phyloP scores from a whole-genome alignment of 148 eudicot genomes.

The Chenopodium formosanum region DNA sequence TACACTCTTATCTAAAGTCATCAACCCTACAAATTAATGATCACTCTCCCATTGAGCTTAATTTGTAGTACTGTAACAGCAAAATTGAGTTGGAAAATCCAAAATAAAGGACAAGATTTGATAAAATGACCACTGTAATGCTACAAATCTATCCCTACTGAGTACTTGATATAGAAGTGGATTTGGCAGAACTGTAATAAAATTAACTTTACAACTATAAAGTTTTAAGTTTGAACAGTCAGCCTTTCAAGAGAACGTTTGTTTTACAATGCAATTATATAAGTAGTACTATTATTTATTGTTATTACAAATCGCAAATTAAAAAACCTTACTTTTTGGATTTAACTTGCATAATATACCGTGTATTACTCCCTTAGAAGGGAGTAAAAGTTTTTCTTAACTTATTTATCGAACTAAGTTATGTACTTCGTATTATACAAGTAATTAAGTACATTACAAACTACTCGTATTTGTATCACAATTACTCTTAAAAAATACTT shows the following conservation, averaged over 20 bases:
- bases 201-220: not conserved
- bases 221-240: not conserved
- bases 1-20: too few species aligned
- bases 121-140: not conserved
- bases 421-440: too few species aligned
- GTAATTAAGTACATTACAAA: too few species aligned
- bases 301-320: not conserved
- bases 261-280: not conserved
- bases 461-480: too few species aligned
- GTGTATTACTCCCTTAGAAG: too few species aligned
- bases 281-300: not conserved
- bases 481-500: too few species aligned
- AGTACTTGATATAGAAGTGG: not conserved
- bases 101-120: not conserved
- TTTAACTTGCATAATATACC: too few species aligned
- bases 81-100: not conserved
- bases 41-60: not conserved
- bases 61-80: not conserved
- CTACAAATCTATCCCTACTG: not conserved
- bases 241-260: not conserved
- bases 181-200: not conserved
- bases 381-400: too few species aligned
- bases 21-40: not conserved
- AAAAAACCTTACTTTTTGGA: not conserved
- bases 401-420: too few species aligned